Evolutionary conservation across 495 filamentous ascomycete genomes (phyloP).

Genomic region (Neurospora sp.): DNA sequence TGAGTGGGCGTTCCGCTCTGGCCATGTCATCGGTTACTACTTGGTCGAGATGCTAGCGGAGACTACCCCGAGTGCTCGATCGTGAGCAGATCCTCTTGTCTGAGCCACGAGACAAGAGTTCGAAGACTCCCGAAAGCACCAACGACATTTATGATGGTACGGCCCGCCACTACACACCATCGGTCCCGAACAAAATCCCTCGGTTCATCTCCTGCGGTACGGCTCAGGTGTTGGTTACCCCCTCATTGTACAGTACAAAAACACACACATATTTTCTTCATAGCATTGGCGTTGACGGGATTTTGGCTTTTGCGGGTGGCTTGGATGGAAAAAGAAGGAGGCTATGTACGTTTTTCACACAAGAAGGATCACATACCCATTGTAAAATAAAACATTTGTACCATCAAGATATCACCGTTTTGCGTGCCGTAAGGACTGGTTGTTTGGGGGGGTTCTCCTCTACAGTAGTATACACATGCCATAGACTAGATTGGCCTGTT

Average conservation of each 20-base stretch:
- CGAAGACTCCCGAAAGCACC: too few species aligned
- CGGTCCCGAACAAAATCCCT: too few species aligned
- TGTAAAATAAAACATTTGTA: neutral
- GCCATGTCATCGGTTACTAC: too few species aligned
- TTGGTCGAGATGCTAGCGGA: too few species aligned
- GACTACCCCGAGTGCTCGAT: too few species aligned
- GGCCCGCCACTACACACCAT: neutral
- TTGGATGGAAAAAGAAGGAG: neutral
- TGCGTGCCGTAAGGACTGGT: neutral
- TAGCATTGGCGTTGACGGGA: slow-evolving; percentile 19
- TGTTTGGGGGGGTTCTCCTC: neutral
- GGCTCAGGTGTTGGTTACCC: neutral
- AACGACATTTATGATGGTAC: too few species aligned
- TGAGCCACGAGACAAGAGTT: too few species aligned
- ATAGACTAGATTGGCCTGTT: neutral
- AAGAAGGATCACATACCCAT: neutral
- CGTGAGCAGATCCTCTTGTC: too few species aligned
- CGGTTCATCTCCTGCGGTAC: neutral
- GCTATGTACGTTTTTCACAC: neutral
- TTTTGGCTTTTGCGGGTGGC: slow-evolving; percentile 5
- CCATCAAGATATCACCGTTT: neutral
- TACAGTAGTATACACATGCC: slow-evolving; percentile 1
- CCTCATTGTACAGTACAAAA: slow-evolving; percentile 8
- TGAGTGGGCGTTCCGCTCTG: too few species aligned
- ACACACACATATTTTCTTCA: slow-evolving; percentile 8